These are phyloP conservation scores for Daldinia vernicosa DNA, from an alignment of 495 filamentous ascomycete genomes.

Conservation along the genomic window DNA sequence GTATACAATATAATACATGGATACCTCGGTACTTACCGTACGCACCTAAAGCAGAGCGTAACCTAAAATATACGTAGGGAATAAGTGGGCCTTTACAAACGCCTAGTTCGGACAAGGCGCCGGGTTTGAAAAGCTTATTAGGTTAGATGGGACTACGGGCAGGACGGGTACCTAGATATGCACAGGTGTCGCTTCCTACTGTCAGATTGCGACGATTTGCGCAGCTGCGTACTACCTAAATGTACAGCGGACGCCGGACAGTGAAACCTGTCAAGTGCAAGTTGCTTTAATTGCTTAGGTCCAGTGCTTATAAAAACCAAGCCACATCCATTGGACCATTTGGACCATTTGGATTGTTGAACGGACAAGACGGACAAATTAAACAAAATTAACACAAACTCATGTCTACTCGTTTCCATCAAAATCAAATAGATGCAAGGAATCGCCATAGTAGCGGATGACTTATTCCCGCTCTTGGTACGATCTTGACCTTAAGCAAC, in stretches of 20 bases:
- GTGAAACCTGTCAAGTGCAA: slow-evolving; percentile 32
- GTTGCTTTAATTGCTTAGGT: neutral
- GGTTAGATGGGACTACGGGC: slow-evolving; percentile 4
- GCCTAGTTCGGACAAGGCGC: slow-evolving; percentile 24
- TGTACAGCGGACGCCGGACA: slow-evolving; percentile 5
- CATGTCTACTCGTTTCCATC: slow-evolving; percentile 23
- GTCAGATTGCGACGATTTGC: slow-evolving; percentile 30
- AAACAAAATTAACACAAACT: slow-evolving; percentile 3
- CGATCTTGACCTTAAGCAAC: neutral
- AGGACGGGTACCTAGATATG: slow-evolving; percentile 7
- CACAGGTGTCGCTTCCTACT: neutral
- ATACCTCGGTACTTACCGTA: neutral
- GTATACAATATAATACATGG: too few relatives aligned
- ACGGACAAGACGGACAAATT: slow-evolving; percentile 4
- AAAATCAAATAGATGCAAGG: slow-evolving; percentile 32
- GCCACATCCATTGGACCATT: slow-evolving; percentile 12
- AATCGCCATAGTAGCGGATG: slow-evolving; percentile 34
- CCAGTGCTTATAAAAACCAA: slow-evolving; percentile 13
- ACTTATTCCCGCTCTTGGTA: slow-evolving; percentile 36
- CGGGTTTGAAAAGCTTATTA: slow-evolving; percentile 38
- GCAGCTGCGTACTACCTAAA: slow-evolving; percentile 3
- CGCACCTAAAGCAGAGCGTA: slow-evolving; percentile 1
- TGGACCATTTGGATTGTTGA: neutral
- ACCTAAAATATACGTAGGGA: slow-evolving; percentile 4
- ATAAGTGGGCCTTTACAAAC: slow-evolving; percentile 8